Percentiles rank a stretch among this genome's conserved stretches.
Conservation (phyloP, 2,329 filamentous ascomycete species). For the Xylaria multiplex region DNA sequence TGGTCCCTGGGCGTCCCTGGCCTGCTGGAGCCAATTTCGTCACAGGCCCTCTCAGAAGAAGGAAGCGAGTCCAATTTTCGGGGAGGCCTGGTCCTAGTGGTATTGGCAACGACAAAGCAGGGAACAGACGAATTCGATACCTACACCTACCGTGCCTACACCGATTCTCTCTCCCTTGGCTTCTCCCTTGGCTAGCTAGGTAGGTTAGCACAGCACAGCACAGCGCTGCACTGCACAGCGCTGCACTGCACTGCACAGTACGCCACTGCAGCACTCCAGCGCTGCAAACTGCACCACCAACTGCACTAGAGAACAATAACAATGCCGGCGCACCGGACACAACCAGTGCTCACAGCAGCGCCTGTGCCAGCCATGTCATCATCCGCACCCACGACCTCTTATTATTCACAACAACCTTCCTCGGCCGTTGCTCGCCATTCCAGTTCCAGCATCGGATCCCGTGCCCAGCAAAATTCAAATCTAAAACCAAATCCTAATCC, state of each 20-base stretch:
- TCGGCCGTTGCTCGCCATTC: slow-evolving; percentile 15
- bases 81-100: slow-evolving; percentile 6
- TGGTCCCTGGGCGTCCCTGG: slow-evolving; percentile 7
- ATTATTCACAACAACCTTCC: slow-evolving; percentile 4
- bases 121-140: slow-evolving; percentile 2
- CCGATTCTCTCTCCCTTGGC: too few species aligned
- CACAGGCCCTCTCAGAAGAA: slow-evolving; percentile 9
- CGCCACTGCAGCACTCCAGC: background rate
- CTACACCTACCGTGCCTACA: background rate
- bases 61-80: slow-evolving; percentile 1
- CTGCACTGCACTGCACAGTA: background rate
- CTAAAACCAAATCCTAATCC: background rate
- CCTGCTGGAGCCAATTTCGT: slow-evolving; percentile 13
- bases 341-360: slow-evolving; percentile 10
- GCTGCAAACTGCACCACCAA: too few species aligned
- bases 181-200: too few species aligned
- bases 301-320: background rate
- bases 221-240: background rate
- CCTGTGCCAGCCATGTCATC: slow-evolving; percentile 36
- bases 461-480: slow-evolving; percentile 16
- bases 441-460: slow-evolving; percentile 6
- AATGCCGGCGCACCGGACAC: slow-evolving; percentile 31
- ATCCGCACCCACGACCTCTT: slow-evolving; percentile 12
- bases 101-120: slow-evolving; percentile 1
- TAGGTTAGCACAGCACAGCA: background rate